Evolutionary conservation across 768 basidiomycete species (phyloP), one percentile per base, ranked within the genome.

Genomic region (Panellus pusillus): DNA sequence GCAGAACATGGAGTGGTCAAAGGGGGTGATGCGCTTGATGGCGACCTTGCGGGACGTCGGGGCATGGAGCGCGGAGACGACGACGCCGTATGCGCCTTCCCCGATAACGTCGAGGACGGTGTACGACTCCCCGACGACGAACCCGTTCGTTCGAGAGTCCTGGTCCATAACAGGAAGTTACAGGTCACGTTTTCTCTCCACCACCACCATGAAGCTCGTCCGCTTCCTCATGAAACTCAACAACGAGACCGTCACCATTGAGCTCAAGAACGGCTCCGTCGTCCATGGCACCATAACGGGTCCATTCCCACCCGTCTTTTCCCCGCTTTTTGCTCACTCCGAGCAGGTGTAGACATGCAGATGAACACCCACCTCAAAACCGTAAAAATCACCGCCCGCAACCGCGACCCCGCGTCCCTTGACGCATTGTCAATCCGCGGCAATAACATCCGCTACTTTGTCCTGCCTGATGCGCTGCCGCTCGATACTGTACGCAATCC

Each of bases 291-390:
- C 96, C 19, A 97, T 98, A 71, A 97, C 93, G 14, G 95, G 96
- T 70, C 20, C 39, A 36, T 20, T 9, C 39, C 19, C 47, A 28
- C 44, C 38, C n/a, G n/a, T n/a, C 35, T 35, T 54, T 43, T 44
- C 29, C 40, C 6, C 44, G 27, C 44, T 14, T 52, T 40, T 27
- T 37, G 51, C 41, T 36, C 13, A 40, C 46, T 36, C 51, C 31
- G 48, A 37, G 14, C 70, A 98, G 96, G 94, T 54, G 97, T 99
- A 46, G 96, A 99, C 73, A 94, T 96, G 81, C 93, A 96, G 66
- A 99, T 99, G 96, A 98, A 98, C 76, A 98, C 96, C 3, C 90
- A 98, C 64, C 79, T 99, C 47, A 99, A 99, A 78, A 92, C 93
- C 44, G 91, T 99, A 61, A 98, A 97, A 74, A 87, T 98, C 79